Evolutionary conservation across 176 grass and related monocot genomes (phyloP), one percentile per base, ranked within the genome.

Genomic region (Oryza meridionalis): DNA sequence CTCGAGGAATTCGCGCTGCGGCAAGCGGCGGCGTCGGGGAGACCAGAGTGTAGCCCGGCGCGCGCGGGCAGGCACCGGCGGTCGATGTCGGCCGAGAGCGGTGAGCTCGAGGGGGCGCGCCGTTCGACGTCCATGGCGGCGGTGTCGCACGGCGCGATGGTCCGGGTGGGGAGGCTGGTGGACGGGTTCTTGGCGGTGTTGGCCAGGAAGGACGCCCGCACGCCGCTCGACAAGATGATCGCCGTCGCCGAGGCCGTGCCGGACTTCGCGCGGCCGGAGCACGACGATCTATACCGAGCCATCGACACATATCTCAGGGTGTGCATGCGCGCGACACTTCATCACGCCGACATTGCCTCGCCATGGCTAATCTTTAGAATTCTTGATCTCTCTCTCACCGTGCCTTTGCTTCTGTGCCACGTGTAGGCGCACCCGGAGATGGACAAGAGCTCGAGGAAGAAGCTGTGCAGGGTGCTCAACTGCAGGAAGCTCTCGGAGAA

Each of bases 401-500:
- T 83, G 45, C 65, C 21, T 38, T 38, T 42, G 25, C 21, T 33
- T 33, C 69, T 26, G 58, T 35, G 49, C 75, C 13, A 15, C 43
- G 35, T 32, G 3, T 22, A 97, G 91, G 73, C 62, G 65, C 94
- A 97, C 76, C 89, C 94, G 1, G 79, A 77, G 26, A 85, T 97
- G 66, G 87, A 86, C 79, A 97, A 90, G 79, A 43, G 72, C 17
- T 80, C 87, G 1, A 87, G 89, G 75, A 97, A 97, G 71, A 88
- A 58, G 70, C 47, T 97, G 40, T 97, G 94, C 67, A 88, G 87
- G 47, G 82, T 97, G 53, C 78, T 97, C 58, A 88, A 97, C 53
- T 97, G 94, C 94, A 88, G 90, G 86, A 94, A 94, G 66, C 94
- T 97, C 70, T 90, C 94, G 0, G 75, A 91, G 26, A 77, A 89